Evolutionary conservation across 2,329 filamentous ascomycete species (phyloP), one percentile per base, ranked within the genome.

Genomic region (Trichophyton rubrum): DNA sequence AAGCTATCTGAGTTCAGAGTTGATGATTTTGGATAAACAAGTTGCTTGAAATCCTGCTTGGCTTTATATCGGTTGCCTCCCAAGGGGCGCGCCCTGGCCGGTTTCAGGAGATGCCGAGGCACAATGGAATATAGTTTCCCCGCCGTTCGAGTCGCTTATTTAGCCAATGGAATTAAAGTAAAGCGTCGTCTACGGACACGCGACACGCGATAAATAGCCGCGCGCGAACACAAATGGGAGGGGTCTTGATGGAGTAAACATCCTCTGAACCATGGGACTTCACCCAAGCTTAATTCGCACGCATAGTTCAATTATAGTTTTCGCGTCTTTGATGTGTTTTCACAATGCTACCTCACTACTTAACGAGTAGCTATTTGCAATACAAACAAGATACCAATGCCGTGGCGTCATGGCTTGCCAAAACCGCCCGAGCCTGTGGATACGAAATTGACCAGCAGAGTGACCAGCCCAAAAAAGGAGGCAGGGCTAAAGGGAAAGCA

Each of bases 351-450:
- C 62, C 66, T 1, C 55, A 65, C 6, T 64, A 61, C 41, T 56
- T 69, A 1, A 61, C 55, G 2, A 67, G 64, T 53, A 67, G 61
- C 22, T 69, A 70, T 30, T 53, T 62, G 35, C 66, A 68, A 47
- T 70, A 70, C 65, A 71, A 69, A 56, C 47, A 62, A 35, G 68
- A 70, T 60, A 70, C 66, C 3, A 58, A 70, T 47, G 55, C 58
- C 13, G 65, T 72, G 15, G 67, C 67, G 20, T 59, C 61, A 59
- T 72, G 68, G 68, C 67, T 71, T 1, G 67, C 64, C 13, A 64
- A 38, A 1, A 69, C 68, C 13, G 68, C 70, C 9, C 63, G 60
- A 53, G 55, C 58, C 57, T 66, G 64, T 53, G 69, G 69, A 20
- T 68, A 67, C 57, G 11, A 13, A 15, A 49, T 24, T 9, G n/a